Base-by-base conservation (phyloP, 331 rosid species). In the Rosa hybrid region DNA sequence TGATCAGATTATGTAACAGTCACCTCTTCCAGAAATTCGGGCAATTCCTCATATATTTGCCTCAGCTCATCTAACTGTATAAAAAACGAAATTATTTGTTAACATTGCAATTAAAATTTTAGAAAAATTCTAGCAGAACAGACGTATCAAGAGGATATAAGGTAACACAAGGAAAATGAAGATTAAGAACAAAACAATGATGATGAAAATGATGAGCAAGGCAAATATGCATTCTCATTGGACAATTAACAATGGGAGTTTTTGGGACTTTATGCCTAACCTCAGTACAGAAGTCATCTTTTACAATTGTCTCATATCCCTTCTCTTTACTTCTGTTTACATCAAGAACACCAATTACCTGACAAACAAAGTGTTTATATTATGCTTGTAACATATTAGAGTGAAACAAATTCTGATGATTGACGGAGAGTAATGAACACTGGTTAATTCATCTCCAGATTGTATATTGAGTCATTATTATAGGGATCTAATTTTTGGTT, bases 231-330 rank as follows among this genome's bases (percentile, higher is more conserved):
- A 68, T 42, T 72, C 51, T 51, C 12, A 71, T 59, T 49, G 38
- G 57, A 71, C 27, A 75, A 70, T 64, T 1, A 57, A 59, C 39
- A 81, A 54, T 50, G 60, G 60, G 85, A 75, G 78, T 75, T 62
- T 74, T 72, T 60, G 51, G 75, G 82, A 59, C 68, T 23, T 54
- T 48, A 79, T 70, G 83, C 83, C 81, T 78, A 77, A 92, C 97
- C 99, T 95, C 99, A 10, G 87, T 91, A 89, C 98, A 95, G 85
- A 95, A 95, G 81, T 97, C 96, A 23, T 93, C 99, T 86, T 95
- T 95, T 77, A 95, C 97, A 79, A 91, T 82, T 1, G 99, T 95
- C 38, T 77, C 88, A 85, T 95, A 95, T 38, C 94, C 97, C 86
- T 93, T 95, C 83, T 95, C 96, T 85, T 91, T 95, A 80, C 89